A percentile compares a stretch with the other conserved stretches of the same genome.
Evolutionary conservation across 78 protist species (phyloP).

Genomic region (Acrasis kona): DNA sequence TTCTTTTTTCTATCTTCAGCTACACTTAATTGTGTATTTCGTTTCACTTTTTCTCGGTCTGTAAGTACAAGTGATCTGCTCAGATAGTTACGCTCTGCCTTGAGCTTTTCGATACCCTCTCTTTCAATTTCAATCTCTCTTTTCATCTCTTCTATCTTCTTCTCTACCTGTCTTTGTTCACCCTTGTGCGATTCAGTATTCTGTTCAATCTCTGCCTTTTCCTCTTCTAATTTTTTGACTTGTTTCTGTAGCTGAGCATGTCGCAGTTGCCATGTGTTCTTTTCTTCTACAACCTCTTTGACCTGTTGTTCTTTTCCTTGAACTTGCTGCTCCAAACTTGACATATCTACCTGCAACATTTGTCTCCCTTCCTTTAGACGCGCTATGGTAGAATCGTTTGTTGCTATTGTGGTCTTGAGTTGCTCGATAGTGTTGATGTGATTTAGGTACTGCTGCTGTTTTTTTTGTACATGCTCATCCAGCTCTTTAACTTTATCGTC

Average conservation of each 20-base stretch:
- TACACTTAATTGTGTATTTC: conserved; percentile 42
- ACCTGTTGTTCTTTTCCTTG: too few relatives aligned
- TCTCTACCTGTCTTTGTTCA: neutral
- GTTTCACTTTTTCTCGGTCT: neutral
- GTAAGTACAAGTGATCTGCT: conserved; percentile 6
- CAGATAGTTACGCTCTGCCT: conserved; percentile 36
- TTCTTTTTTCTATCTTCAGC: conserved; percentile 52
- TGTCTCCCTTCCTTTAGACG: too few relatives aligned
- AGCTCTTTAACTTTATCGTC: conserved; percentile 9
- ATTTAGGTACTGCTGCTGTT: neutral
- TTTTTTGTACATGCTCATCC: conserved; percentile 33
- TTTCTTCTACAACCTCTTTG: too few relatives aligned
- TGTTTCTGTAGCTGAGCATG: neutral
- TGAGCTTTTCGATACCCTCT: conserved; percentile 1
- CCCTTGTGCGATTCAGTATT: conserved; percentile 11
- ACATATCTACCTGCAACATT: too few relatives aligned
- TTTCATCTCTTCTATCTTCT: neutral
- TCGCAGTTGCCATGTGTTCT: too few relatives aligned
- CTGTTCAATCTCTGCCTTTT: conserved; percentile 27
- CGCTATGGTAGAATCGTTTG: too few relatives aligned
- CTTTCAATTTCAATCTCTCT: neutral
- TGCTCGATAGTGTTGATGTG: too few relatives aligned
- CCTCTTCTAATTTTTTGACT: conserved; percentile 22
- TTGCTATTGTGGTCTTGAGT: too few relatives aligned
- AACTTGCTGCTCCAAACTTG: too few relatives aligned